Conservation (phyloP, 345 rosid genomes). For the Diplotaxis tenuifolia region DNA sequence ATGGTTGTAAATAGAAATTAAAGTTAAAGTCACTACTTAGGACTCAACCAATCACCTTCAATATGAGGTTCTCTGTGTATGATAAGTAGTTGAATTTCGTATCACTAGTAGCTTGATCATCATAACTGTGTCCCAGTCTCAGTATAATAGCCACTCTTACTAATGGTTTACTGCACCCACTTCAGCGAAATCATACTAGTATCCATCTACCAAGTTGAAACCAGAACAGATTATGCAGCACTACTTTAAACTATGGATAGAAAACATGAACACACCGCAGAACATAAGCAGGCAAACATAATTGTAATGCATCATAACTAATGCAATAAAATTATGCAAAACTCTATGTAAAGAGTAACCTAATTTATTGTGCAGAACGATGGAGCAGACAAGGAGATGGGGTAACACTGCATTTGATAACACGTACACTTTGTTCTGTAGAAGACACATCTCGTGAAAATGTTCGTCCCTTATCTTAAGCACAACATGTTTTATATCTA, state of each 20-base stretch:
- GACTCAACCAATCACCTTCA: too few species aligned
- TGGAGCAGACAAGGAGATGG: constrained; percentile 8
- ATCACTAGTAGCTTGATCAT: background rate
- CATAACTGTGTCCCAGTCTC: background rate
- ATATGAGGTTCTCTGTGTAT: background rate
- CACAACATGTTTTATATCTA: too few species aligned
- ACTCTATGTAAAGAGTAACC: background rate
- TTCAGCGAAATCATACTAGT: background rate
- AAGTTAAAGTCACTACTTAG: too few species aligned
- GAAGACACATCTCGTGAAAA: too few species aligned
- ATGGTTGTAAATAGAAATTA: too few species aligned
- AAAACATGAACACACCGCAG: background rate
- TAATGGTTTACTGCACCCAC: background rate
- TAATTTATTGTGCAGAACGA: background rate
- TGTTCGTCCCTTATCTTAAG: too few species aligned
- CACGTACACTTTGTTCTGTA: too few species aligned
- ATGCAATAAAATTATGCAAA: background rate
- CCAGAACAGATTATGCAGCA: background rate
- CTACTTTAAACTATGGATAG: background rate
- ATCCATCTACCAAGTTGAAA: background rate
- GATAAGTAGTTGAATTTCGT: background rate
- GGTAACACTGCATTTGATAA: background rate
- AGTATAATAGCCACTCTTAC: background rate
- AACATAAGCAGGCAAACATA: background rate
- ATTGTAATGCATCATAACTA: background rate